Percentiles rank a stretch among this genome's conserved stretches.
Conservation (phyloP, 305 asterid species). For the Solanum aculeatissimum region DNA sequence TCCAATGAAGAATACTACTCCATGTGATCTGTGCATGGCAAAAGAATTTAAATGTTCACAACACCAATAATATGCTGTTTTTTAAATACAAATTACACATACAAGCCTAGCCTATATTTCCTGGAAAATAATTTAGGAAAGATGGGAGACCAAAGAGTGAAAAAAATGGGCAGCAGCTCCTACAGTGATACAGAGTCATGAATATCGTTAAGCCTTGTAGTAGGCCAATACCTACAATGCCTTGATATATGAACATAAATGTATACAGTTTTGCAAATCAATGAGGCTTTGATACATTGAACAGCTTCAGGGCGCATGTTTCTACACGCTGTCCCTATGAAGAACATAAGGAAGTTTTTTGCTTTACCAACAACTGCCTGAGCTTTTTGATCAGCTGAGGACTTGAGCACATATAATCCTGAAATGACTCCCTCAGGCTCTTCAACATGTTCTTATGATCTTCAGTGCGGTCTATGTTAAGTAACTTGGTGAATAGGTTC, state of each 20-base stretch:
- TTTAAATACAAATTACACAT: neutral
- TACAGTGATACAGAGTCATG: neutral
- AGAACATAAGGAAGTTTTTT: conserved; percentile 59
- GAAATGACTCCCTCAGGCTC: conserved; percentile 58
- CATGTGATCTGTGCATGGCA: neutral
- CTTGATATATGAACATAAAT: neutral
- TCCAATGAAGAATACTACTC: neutral
- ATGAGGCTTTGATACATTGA: neutral
- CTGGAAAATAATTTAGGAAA: neutral
- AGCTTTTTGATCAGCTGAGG: conserved; percentile 55
- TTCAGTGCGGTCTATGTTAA: conserved; percentile 45
- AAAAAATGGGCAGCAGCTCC: neutral
- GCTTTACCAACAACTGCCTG: conserved; percentile 59
- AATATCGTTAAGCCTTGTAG: neutral
- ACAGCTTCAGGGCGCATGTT: neutral
- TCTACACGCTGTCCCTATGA: conserved; percentile 16
- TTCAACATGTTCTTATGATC: conserved; percentile 42
- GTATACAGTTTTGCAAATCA: neutral
- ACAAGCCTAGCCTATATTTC: neutral
- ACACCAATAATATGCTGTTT: neutral
- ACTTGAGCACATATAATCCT: conserved; percentile 66
- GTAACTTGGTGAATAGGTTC: conserved; percentile 49
- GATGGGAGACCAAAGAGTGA: neutral
- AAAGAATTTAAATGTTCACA: neutral
- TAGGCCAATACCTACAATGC: neutral